Evolutionary conservation across 1,139 yeast species (phyloP).

Genomic region (Hansenula lynferdii): DNA sequence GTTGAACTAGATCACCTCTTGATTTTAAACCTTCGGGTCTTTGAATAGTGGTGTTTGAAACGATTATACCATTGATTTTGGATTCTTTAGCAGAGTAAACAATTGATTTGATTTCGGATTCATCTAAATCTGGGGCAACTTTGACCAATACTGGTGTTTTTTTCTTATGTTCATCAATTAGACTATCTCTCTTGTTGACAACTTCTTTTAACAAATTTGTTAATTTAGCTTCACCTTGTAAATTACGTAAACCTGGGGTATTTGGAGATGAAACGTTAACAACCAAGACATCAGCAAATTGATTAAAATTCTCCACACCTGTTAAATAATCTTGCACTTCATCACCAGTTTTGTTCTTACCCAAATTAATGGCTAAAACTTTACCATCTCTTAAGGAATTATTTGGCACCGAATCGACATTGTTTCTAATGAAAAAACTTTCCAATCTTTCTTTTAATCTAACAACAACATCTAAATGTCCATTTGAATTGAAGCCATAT

Average conservation of each 20-base stretch:
- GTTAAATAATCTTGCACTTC: constrained; percentile 79
- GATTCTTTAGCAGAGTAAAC: constrained; percentile 77
- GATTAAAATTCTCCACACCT: constrained; percentile 80
- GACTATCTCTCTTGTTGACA: constrained; percentile 50
- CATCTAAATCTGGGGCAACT: constrained; percentile 89
- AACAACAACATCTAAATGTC: constrained; percentile 71
- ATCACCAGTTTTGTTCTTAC: constrained; percentile 89
- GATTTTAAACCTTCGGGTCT: constrained; percentile 62
- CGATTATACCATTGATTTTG: constrained; percentile 84
- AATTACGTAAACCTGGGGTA: constrained; percentile 88
- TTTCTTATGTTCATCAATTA: constrained; percentile 35
- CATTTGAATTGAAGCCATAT: constrained; percentile 91
- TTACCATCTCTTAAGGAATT: constrained; percentile 62
- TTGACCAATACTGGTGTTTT: constrained; percentile 79
- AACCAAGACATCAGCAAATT: constrained; percentile 83
- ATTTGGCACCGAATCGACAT: constrained; percentile 29
- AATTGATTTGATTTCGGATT: constrained; percentile 75
- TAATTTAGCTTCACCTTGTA: constrained; percentile 74
- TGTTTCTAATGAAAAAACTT: constrained; percentile 26
- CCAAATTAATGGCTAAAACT: constrained; percentile 77
- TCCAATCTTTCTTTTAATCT: constrained; percentile 59
- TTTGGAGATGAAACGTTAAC: constrained; percentile 95
- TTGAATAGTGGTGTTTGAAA: constrained; percentile 86
- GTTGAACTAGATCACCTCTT: constrained; percentile 28
- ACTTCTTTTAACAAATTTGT: constrained; percentile 63